Conservation (phyloP, 805 yeast species). For the Candida hispaniensis region DNA sequence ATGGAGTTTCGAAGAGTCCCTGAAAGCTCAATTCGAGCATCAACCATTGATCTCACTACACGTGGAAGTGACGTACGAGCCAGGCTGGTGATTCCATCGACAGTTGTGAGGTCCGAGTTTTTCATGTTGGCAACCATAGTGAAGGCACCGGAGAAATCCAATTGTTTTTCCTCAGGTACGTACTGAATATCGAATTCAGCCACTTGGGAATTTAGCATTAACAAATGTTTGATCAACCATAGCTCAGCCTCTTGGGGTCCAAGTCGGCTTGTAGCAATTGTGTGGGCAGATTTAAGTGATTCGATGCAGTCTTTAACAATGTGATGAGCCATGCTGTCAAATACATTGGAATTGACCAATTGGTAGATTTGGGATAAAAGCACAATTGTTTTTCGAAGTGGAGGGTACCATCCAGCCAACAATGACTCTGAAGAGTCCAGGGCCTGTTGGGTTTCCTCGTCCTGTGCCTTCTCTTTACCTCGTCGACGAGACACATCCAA, state of each 20-base stretch:
- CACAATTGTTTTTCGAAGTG: slow-evolving; percentile 56
- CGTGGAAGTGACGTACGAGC: slow-evolving; percentile 66
- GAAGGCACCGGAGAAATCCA: slow-evolving; percentile 70
- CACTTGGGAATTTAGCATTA: slow-evolving; percentile 59
- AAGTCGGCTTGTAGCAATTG: slow-evolving; percentile 35
- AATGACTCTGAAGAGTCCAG: slow-evolving; percentile 19
- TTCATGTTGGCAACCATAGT: slow-evolving; percentile 33
- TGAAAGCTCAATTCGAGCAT: slow-evolving; percentile 64
- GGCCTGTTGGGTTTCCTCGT: background rate
- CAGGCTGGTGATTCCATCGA: slow-evolving; percentile 35
- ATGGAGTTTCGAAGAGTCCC: slow-evolving; percentile 61
- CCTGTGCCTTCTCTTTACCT: slow-evolving; percentile 5
- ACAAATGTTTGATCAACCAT: slow-evolving; percentile 59
- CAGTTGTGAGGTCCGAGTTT: slow-evolving; percentile 22
- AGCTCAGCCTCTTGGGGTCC: slow-evolving; percentile 52
- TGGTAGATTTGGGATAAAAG: slow-evolving; percentile 71
- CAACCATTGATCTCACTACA: slow-evolving; percentile 71
- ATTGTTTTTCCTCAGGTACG: slow-evolving; percentile 51
- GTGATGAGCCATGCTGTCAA: slow-evolving; percentile 82
- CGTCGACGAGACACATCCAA: slow-evolving; percentile 42
- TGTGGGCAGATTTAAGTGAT: slow-evolving; percentile 47
- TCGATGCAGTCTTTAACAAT: slow-evolving; percentile 67
- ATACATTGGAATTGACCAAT: slow-evolving; percentile 59
- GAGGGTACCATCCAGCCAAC: slow-evolving; percentile 47
- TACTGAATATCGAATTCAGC: slow-evolving; percentile 70